Evolutionary conservation across 2,329 filamentous ascomycete species (phyloP).

Genomic region (Sclerotinia minor): DNA sequence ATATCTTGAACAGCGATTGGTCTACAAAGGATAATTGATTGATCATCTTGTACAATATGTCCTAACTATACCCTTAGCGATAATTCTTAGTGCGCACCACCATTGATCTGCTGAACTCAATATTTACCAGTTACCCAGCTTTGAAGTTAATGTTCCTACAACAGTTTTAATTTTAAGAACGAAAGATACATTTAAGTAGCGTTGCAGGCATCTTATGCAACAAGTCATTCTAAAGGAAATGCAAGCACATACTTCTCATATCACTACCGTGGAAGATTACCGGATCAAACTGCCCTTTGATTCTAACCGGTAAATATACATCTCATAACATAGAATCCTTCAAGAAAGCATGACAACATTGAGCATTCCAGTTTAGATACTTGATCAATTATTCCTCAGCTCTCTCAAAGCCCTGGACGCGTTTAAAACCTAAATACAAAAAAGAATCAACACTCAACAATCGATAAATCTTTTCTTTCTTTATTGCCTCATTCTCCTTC

Average conservation of each 20-base stretch:
- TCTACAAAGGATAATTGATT: constrained; percentile 2
- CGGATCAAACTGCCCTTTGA: neutral
- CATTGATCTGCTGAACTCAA: constrained; percentile 70
- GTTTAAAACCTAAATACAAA: neutral
- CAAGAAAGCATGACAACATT: neutral
- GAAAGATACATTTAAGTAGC: neutral
- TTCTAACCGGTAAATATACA: neutral
- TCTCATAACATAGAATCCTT: neutral
- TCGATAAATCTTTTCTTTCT: neutral
- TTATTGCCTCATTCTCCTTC: no score
- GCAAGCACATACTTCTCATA: no score
- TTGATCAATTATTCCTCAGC: neutral
- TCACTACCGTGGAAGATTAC: neutral
- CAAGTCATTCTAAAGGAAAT: neutral
- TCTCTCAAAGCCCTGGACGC: neutral
- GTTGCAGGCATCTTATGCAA: neutral
- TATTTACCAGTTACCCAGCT: constrained; percentile 50
- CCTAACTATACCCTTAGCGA: constrained; percentile 43
- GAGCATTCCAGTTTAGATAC: neutral
- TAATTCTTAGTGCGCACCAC: constrained; percentile 51
- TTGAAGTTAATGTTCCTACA: no score
- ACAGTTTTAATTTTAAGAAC: neutral
- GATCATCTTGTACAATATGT: constrained; percentile 56
- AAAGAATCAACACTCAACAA: neutral
- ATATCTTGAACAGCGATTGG: constrained; percentile 3